Percentiles rank a stretch among this genome's conserved stretches.
Conservation (phyloP, 73 alveolate species). For the Blepharisma japonicum region DNA sequence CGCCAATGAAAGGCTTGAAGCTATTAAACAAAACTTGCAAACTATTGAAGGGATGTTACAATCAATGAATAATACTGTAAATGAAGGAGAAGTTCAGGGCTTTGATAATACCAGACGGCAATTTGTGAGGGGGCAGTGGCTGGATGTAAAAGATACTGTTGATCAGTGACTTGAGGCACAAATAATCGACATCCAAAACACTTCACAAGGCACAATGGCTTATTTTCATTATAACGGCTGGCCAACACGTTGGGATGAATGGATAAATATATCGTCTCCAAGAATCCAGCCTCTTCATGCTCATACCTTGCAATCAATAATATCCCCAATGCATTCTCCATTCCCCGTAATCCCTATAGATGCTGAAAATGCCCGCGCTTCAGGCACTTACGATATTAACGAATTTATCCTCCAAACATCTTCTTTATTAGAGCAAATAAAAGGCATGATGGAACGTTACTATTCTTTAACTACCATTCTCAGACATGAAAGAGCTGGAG, state of each 20-base stretch:
- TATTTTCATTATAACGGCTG: conserved; percentile 92
- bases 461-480: not conserved
- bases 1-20: conserved; percentile 45
- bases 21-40: conserved; percentile 49
- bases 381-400: not conserved
- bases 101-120: conserved; percentile 65
- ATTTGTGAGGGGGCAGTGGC: conserved; percentile 84
- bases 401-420: not conserved
- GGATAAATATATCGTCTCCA: conserved; percentile 75
- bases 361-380: not conserved
- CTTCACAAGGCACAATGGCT: conserved; percentile 50
- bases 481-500: conserved; percentile 24
- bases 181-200: conserved; percentile 65
- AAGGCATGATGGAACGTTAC: not conserved
- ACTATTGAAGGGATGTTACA: conserved; percentile 33
- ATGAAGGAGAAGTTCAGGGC: conserved; percentile 26
- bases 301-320: conserved; percentile 78
- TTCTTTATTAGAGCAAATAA: not conserved
- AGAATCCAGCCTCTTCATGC: conserved; percentile 78
- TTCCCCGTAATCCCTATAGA: conserved; percentile 62
- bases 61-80: conserved; percentile 18
- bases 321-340: conserved; percentile 67
- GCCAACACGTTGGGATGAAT: conserved; percentile 95
- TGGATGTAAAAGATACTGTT: conserved; percentile 90
- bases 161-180: conserved; percentile 94